Conservation (phyloP, 495 filamentous ascomycete genomes). For the Amniculicola lignicola region DNA sequence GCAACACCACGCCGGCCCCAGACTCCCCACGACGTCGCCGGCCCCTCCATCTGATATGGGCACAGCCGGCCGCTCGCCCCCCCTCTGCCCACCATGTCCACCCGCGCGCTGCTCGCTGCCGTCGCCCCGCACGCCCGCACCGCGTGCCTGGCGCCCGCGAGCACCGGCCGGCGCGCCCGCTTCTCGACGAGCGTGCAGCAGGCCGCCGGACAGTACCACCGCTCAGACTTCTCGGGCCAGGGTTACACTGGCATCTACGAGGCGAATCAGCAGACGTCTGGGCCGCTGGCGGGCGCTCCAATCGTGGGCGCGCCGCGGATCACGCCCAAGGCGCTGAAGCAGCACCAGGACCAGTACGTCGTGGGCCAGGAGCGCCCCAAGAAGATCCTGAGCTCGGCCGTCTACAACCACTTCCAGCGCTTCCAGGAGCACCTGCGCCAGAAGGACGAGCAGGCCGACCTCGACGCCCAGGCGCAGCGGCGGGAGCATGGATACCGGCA, state of each 20-base stretch:
- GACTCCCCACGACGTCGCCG: too few relatives aligned
- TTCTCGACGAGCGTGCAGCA: constrained; percentile 1
- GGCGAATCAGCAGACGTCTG: constrained; percentile 51
- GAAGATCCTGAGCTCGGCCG: constrained; percentile 84
- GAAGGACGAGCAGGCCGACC: constrained; percentile 73
- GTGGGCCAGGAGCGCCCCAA: constrained; percentile 97
- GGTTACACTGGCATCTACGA: constrained; percentile 77
- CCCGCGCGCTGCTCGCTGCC: constrained; percentile 14
- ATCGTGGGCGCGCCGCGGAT: constrained; percentile 44
- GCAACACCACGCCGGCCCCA: too few relatives aligned
- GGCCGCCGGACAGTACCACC: constrained; percentile 49
- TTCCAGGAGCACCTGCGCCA: constrained; percentile 72
- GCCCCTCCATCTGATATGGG: too few relatives aligned
- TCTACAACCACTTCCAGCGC: constrained; percentile 96
- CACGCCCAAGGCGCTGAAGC: constrained; percentile 80
- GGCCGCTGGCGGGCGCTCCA: constrained; percentile 37
- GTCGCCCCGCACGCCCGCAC: constrained; percentile 38
- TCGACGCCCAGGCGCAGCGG: constrained; percentile 51
- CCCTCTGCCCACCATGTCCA: not conserved
- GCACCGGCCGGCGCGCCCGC: constrained; percentile 33
- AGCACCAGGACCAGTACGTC: constrained; percentile 91
- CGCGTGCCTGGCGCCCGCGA: constrained; percentile 45
- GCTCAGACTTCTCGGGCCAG: constrained; percentile 62
- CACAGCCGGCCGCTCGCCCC: not conserved
- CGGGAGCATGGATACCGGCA: constrained; percentile 46